Conservation (phyloP, 495 filamentous ascomycete genomes). For the Daldinia decipiens region DNA sequence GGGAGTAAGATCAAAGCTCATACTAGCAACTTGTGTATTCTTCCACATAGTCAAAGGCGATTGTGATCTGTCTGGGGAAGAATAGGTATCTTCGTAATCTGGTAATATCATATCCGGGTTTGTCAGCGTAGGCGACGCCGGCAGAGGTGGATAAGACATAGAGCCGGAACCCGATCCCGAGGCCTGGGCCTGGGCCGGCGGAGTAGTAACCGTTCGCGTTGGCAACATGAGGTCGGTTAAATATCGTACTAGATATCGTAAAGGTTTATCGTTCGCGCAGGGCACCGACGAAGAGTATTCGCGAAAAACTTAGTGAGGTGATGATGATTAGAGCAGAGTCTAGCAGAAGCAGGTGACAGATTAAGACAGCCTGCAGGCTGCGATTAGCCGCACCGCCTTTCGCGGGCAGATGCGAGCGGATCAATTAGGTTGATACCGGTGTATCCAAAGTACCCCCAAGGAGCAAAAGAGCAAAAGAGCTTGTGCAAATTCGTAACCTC, state of each 20-base stretch:
- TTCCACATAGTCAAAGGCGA: constrained; percentile 59
- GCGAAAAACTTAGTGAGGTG: constrained; percentile 7
- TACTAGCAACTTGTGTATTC: constrained; percentile 49
- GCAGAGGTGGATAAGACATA: constrained; percentile 53
- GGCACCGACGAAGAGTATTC: constrained; percentile 6
- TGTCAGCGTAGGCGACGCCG: constrained; percentile 84
- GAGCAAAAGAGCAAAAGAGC: constrained; percentile 18
- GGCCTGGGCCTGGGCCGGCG: constrained; percentile 24
- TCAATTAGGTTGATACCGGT: constrained; percentile 28
- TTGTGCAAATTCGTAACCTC: constrained; percentile 5
- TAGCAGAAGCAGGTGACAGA: constrained; percentile 21
- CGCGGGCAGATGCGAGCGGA: constrained; percentile 17
- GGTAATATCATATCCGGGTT: constrained; percentile 95
- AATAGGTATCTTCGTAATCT: constrained; percentile 65
- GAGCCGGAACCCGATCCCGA: constrained; percentile 44
- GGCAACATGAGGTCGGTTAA: constrained; percentile 9
- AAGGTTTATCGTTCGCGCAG: constrained; percentile 1
- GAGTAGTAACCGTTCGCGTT: constrained; percentile 42
- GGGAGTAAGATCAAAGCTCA: constrained; percentile 50
- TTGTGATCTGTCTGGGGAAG: constrained; percentile 55
- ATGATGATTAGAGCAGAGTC: constrained; percentile 9
- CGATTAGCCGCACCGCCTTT: constrained; percentile 43
- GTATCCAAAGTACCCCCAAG: constrained; percentile 39
- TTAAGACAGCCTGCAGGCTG: constrained; percentile 21
- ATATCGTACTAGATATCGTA: constrained; percentile 20